Base-by-base conservation (phyloP, 768 basidiomycete species). In the Candolleomyces eurysporus region DNA sequence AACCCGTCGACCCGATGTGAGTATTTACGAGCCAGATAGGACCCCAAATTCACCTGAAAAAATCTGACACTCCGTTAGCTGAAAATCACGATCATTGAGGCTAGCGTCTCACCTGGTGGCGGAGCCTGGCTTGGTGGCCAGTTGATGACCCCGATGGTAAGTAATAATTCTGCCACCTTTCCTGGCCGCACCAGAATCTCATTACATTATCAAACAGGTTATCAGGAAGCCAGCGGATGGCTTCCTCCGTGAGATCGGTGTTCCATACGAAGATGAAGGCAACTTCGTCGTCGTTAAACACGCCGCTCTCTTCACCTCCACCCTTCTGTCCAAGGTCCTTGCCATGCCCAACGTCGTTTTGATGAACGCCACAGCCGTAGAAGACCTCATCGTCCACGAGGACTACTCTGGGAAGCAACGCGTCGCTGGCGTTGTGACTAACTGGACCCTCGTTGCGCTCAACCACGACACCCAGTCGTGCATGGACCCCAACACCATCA, bases 401-500 rank as follows among this genome's bases (percentile, higher is more conserved):
- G 89, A 88, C 76, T 77, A 83, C 73, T 69, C 77, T 65, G 71
- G 77, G 43, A 69, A 84, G 58, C 83, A 85, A 74, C 70, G 82
- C 50, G 71, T 85, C 57, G 69, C 82, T 62, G 73, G 85, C 64
- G 77, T 87, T 62, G 76, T 84, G 39, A 73, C 85, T 66, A 75
- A 82, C 71, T 76, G 84, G 84, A 76, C 83, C 21, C 71, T 82
- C 43, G 82, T 84, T 53, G 77, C 82, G 19, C 70, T 79, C 57
- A 81, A 79, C 76, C 90, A 93, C 73, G 89, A 90, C 65, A 89
- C 88, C 52, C 90, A 91, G 73, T 87, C 84, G 8, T 86, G 84
- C 76, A 87, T 88, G 85, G 89, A 91, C 71, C 89, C 90, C 48
- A 88, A 89, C 75, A 89, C 87, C 10, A 88, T 92, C 72, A 91